Base-by-base conservation (phyloP, 2,329 filamentous ascomycete genomes). In the Leptodontidium sp. region DNA sequence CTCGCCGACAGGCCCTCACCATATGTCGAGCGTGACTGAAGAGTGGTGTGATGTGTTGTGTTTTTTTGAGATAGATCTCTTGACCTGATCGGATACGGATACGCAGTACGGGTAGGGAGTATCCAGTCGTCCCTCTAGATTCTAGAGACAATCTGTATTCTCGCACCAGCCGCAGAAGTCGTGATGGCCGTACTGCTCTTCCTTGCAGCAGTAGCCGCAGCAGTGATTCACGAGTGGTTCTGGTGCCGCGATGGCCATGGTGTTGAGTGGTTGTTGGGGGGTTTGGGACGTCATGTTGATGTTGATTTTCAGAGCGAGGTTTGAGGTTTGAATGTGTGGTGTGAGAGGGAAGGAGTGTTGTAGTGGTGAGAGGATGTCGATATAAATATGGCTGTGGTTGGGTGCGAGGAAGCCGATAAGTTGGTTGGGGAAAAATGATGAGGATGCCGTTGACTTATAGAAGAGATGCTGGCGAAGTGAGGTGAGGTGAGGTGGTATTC, bases 171-270 rank as follows among this genome's bases (percentile, higher is more conserved):
- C 79, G 77, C 84, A 86, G 75, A 82, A 83, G 72, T 86, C 84
- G 74, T 86, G 84, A 59, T 82, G 82, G 70, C 84, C 84, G 66
- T 82, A 83, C 74, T 85, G 83, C 65, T 82, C 80, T 43, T 82
- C 82, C 74, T 82, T 84, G 80, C 84, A 86, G 78, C 84, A 86
- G 73, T 82, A 84, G 32, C 81, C 81, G 80, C 84, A 86, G 82
- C 84, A 86, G 72, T 81, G 75, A 78, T 83, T 80, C 79, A 85
- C 81, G 67, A 84, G 82, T 66, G 80, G 80, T 70, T 82, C 77
- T 71, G 78, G 76, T 65, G 82, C 81, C 74, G 81, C 79, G 78
- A 80, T 75, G 74, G 79, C 79, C 83, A 85, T 85, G 61, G 61
- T 68, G 69, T 50, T n/a, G 21, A 49, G 12, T 43, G 35, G 47